Base-by-base conservation (phyloP, 208 protist genomes). In the Phytomonas serpens region DNA sequence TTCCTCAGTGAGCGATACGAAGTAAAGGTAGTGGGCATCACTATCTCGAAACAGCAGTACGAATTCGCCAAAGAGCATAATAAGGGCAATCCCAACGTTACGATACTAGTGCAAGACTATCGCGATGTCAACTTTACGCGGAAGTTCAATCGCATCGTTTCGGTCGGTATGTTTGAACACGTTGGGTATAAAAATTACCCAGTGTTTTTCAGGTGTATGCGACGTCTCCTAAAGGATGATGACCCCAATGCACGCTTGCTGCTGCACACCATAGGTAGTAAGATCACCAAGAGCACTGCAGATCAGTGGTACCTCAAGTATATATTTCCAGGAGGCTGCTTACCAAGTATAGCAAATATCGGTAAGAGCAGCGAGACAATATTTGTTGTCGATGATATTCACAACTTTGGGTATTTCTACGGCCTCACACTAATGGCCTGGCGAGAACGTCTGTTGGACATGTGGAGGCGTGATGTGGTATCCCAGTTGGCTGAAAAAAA, bases 131-230 rank as follows among this genome's bases (percentile, higher is more conserved):
- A 76, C 13, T 78, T 74, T 27, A 61, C 52, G 47, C 16, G 38
- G 64, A 83, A 84, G 72, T 93, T 93, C 47, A 81, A 94, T 37
- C 76, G 78, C 38, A 88, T 94, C 72, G 83, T 90, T 33, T 89
- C 85, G 5, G 87, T 94, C 4, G 87, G 87, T 72, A 94, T 94
- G 89, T 90, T 90, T 47, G 89, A 94, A 80, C 89, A 94, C 74
- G 89, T 93, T 2, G 89, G 89, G 0, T 80, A 86, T 10, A 83
- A 85, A 76, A 94, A 94, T 83, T 94, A 92, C 77, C 74, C 74
- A 40, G 77, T 66, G 52, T 93, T 85, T 77, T 87, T 93, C 67
- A 79, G 77, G 42, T 75, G 84, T 72, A 84, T 93, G 71, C 77
- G 75, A 9, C 69, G 82, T 14, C 75, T 90, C 29, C 62, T 93